Conservation (phyloP, 345 rosid genomes). For the Corchorus olitorius region DNA sequence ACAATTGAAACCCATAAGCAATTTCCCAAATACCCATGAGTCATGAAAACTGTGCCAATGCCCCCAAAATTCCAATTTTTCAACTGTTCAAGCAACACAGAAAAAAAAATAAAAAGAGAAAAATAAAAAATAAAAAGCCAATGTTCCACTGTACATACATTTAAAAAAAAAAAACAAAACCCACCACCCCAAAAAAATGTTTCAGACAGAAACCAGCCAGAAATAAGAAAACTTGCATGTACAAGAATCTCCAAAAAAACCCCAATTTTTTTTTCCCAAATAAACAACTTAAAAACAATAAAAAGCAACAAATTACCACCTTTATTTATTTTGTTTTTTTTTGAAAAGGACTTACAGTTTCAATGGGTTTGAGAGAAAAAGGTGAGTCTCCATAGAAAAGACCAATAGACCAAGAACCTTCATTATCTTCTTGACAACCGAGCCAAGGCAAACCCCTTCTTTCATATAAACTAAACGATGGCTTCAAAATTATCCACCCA, state of each 20-base stretch:
- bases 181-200: not conserved
- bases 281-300: not conserved
- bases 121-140: not conserved
- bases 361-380: slow-evolving; percentile 83
- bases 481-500: slow-evolving; percentile 54
- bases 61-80: not conserved
- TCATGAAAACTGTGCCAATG: not conserved
- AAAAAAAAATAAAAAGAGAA: not conserved
- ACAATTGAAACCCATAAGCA: not conserved
- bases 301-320: not conserved
- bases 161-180: not conserved
- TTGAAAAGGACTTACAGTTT: slow-evolving; percentile 47
- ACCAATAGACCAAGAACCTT: slow-evolving; percentile 97
- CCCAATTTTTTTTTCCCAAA: no score
- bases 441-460: slow-evolving; percentile 41
- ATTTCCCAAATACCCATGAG: not conserved
- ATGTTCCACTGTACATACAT: not conserved
- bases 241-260: not conserved
- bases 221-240: not conserved
- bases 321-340: no score
- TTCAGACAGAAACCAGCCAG: not conserved
- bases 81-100: no score
- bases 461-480: slow-evolving; percentile 14
- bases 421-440: slow-evolving; percentile 81
- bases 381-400: slow-evolving; percentile 89